Conservation (phyloP, 805 yeast species). For the Candida qinlingensis region DNA sequence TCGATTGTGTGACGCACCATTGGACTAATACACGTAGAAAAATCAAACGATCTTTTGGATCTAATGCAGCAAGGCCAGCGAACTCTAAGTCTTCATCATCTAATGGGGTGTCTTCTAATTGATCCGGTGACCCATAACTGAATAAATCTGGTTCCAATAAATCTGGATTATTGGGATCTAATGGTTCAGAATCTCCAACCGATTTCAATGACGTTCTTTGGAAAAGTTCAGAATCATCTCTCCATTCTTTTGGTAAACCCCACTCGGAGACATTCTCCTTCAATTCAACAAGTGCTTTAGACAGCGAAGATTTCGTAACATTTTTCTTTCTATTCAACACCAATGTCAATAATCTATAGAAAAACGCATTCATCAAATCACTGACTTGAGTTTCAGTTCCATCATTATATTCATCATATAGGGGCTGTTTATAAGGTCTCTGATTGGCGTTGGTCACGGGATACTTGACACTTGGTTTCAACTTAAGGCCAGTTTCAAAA, state of each 20-base stretch:
- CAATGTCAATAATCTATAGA: conserved; percentile 12
- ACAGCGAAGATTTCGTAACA: conserved; percentile 5
- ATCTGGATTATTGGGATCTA: conserved; percentile 20
- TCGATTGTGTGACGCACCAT: conserved; percentile 21
- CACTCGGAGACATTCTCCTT: conserved; percentile 9
- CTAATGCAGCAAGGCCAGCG: conserved; percentile 14
- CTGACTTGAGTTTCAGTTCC: conserved; percentile 9
- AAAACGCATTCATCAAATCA: conserved; percentile 13
- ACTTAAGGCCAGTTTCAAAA: conserved; percentile 20
- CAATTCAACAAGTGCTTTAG: conserved; percentile 16
- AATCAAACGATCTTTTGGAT: conserved; percentile 22
- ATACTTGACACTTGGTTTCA: conserved; percentile 9
- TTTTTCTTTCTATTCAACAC: conserved; percentile 16
- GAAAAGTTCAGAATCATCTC: conserved; percentile 21
- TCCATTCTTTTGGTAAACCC: conserved; percentile 27
- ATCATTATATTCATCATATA: neutral
- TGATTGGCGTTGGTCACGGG: conserved; percentile 16
- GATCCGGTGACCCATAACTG: conserved; percentile 12
- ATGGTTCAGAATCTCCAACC: conserved; percentile 11
- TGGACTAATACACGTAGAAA: conserved; percentile 18
- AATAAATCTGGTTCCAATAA: conserved; percentile 10
- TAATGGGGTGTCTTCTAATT: conserved; percentile 17
- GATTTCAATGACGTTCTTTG: conserved; percentile 2
- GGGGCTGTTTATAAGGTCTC: neutral
- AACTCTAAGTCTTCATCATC: conserved; percentile 16